Evolutionary conservation across 2,329 filamentous ascomycete genomes (phyloP).

Genomic region (Diaporthe nobilis): DNA sequence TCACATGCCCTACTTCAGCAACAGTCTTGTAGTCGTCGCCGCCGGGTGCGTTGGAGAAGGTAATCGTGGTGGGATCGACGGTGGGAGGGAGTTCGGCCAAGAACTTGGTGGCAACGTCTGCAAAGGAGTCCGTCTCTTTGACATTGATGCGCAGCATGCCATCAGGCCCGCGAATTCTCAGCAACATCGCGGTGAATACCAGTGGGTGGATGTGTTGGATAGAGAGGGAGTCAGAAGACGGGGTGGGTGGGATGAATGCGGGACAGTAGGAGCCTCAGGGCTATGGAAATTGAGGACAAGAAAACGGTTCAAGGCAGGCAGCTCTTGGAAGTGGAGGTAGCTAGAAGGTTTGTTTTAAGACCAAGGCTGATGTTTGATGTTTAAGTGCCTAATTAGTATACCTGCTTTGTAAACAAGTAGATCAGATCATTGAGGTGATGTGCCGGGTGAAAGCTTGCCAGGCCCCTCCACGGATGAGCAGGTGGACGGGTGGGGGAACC

Average conservation of each 20-base stretch:
- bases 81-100: slow-evolving; percentile 71
- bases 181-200: slow-evolving; percentile 73
- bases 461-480: background rate
- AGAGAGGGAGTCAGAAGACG: background rate
- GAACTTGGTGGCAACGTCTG: slow-evolving; percentile 70
- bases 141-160: slow-evolving; percentile 91
- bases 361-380: slow-evolving; percentile 16
- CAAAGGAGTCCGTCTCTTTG: slow-evolving; percentile 81
- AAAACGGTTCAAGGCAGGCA: background rate
- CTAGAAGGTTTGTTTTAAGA: background rate
- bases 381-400: background rate
- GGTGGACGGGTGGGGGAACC: background rate
- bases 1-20: slow-evolving; percentile 69
- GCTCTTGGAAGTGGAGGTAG: slow-evolving; percentile 6
- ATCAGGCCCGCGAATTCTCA: slow-evolving; percentile 91
- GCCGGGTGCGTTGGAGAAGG: slow-evolving; percentile 72
- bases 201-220: too few species aligned
- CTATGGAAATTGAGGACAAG: background rate
- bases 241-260: slow-evolving; percentile 5
- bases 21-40: slow-evolving; percentile 71
- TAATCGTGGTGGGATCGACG: slow-evolving; percentile 72
- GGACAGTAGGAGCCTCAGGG: background rate
- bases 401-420: slow-evolving; percentile 18
- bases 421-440: background rate
- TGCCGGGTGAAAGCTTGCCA: slow-evolving; percentile 23